Evolutionary conservation across 1,284 basidiomycete species (phyloP), one percentile per base, ranked within the genome.

Genomic region (Melampsora larici-populina): DNA sequence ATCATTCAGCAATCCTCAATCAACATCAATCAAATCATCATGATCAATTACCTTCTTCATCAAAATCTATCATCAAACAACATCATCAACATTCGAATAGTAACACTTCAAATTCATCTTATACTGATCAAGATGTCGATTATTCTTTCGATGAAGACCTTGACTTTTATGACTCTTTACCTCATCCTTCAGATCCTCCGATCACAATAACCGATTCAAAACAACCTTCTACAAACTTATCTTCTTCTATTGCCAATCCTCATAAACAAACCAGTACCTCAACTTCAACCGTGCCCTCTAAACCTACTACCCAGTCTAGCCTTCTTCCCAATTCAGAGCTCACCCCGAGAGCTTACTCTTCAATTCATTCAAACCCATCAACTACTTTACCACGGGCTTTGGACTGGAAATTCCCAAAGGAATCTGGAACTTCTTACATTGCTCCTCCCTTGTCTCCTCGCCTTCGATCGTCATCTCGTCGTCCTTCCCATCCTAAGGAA

Each of bases 261-360:
- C 51, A 24, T 21, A 18, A 55, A 5, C 51, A 55, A 55, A 55
- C 13, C 24, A 55, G 51, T 15, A 21, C 18, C 18, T 55, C 24
- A 24, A 55, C 24, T 55, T 55, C 13, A 55, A 55, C 17, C 51
- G 51, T 55, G 51, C 51, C 17, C 17, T 3, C 51, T 21, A 3
- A 55, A 55, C 17, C 51, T 21, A 55, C 2, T 55, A 3, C 51
- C 5, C 17, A 55, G 3, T 55, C 51, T 55, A 24, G 51, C 17
- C 51, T 55, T 21, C 5, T 55, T 55, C 51, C 51, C 51, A 24
- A 55, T 55, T 24, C 24, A 24, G 51, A 55, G 17, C 51, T 55
- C 51, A 55, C 51, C 17, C 51, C 51, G 51, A 55, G 51, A 55
- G 51, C 51, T 55, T 55, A 55, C 51, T 55, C 51, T 24, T 55